A percentile compares a stretch with the other conserved stretches of the same genome.
Evolutionary conservation across 345 rosid genomes (phyloP).

Genomic region (Acer yangbiense): DNA sequence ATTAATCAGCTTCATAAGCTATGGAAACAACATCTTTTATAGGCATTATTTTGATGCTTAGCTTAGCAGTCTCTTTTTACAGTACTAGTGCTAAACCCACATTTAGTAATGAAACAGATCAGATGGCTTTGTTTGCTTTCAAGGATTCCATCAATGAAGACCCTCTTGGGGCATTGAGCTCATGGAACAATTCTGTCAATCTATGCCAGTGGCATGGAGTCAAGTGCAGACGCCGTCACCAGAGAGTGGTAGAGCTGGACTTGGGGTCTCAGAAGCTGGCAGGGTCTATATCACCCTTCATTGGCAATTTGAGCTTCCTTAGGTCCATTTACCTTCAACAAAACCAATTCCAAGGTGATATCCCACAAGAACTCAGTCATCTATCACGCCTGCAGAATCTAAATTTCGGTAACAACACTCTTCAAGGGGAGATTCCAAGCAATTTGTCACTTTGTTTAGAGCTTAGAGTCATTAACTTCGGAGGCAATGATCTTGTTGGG

Average conservation of each 20-base stretch:
- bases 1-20: no score
- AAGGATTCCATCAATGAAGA: neutral
- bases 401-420: neutral
- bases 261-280: neutral
- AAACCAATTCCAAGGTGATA: conserved; percentile 11
- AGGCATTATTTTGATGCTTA: neutral
- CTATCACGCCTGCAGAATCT: neutral
- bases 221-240: neutral
- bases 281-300: conserved; percentile 12
- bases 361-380: neutral
- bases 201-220: conserved; percentile 6
- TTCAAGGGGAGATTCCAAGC: conserved; percentile 12
- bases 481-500: neutral
- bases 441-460: neutral
- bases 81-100: no score
- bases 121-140: conserved; percentile 5
- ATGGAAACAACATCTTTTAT: neutral
- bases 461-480: neutral
- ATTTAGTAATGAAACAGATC: neutral
- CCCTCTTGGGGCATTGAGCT: conserved; percentile 1
- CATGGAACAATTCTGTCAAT: conserved; percentile 10
- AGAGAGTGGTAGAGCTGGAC: conserved; percentile 4
- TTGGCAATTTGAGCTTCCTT: conserved; percentile 8
- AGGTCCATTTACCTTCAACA: neutral
- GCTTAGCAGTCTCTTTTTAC: neutral